Percentiles rank a stretch among this genome's conserved stretches.
Conservation (phyloP, 2,329 filamentous ascomycete genomes). For the Biscogniauxia marginata region DNA sequence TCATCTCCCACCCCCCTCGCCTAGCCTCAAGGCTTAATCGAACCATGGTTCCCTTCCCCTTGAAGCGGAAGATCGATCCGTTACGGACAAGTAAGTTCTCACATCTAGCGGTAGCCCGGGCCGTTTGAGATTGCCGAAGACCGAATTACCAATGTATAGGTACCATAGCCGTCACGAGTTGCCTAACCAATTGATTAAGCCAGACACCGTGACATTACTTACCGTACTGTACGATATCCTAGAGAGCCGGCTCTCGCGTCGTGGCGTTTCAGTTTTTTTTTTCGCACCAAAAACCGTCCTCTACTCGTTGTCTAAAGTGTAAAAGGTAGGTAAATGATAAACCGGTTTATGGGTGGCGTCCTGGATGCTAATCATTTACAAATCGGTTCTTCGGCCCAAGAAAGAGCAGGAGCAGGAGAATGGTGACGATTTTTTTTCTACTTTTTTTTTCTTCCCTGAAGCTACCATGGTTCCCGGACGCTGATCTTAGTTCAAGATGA, state of each 20-base stretch:
- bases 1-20: background rate
- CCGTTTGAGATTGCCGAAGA: background rate
- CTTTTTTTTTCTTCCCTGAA: conserved; percentile 1
- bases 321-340: background rate
- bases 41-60: background rate
- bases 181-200: background rate
- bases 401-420: background rate
- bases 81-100: background rate
- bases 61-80: background rate
- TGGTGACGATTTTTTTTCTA: background rate
- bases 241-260: background rate
- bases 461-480: background rate
- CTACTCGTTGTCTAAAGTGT: background rate
- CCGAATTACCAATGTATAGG: background rate
- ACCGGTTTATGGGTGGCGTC: background rate
- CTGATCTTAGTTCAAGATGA: conserved; percentile 16
- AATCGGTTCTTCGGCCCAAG: background rate
- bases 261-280: background rate
- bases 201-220: background rate
- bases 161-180: background rate
- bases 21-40: background rate
- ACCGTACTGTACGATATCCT: background rate
- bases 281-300: background rate
- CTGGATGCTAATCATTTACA: background rate
- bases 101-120: background rate